These are phyloP conservation scores for Citrus sinensis DNA, from an alignment of 345 rosid species.

Conservation along the genomic window DNA sequence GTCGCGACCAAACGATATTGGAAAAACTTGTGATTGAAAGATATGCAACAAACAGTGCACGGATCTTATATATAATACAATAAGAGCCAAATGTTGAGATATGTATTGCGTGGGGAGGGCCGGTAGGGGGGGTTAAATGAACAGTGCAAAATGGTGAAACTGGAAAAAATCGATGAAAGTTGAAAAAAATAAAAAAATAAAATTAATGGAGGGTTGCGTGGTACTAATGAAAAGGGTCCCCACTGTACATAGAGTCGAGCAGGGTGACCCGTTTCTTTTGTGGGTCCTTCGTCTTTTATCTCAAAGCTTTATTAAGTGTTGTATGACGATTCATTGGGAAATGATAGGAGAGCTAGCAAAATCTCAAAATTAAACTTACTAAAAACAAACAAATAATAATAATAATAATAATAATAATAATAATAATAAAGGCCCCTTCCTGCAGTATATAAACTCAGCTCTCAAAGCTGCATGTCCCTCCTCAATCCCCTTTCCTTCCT, in stretches of 20 bases:
- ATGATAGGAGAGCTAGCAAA: slow-evolving; percentile 5
- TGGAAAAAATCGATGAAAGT: neutral
- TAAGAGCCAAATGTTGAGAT: slow-evolving; percentile 6
- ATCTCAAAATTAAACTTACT: no score
- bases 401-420: no score
- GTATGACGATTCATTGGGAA: slow-evolving; percentile 28
- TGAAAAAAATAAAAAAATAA: neutral
- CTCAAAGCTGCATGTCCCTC: neutral
- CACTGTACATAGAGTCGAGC: slow-evolving; percentile 11
- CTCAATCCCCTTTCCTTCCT: neutral
- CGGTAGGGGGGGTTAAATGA: slow-evolving; percentile 17
- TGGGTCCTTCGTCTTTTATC: slow-evolving; percentile 18
- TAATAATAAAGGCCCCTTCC: neutral
- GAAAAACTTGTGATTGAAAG: neutral
- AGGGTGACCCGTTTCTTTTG: slow-evolving; percentile 27
- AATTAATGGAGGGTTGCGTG: slow-evolving; percentile 21
- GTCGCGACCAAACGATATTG: neutral
- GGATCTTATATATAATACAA: neutral
- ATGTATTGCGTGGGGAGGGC: neutral
- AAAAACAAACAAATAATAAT: no score
- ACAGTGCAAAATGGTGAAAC: slow-evolving; percentile 24
- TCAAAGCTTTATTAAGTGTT: slow-evolving; percentile 23
- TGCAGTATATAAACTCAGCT: neutral
- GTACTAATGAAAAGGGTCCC: slow-evolving; percentile 21
- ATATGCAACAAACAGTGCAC: neutral